A percentile compares a stretch with the other conserved stretches of the same genome.
Conservation (phyloP, 495 filamentous ascomycete species). For the Chaetomium tenue region DNA sequence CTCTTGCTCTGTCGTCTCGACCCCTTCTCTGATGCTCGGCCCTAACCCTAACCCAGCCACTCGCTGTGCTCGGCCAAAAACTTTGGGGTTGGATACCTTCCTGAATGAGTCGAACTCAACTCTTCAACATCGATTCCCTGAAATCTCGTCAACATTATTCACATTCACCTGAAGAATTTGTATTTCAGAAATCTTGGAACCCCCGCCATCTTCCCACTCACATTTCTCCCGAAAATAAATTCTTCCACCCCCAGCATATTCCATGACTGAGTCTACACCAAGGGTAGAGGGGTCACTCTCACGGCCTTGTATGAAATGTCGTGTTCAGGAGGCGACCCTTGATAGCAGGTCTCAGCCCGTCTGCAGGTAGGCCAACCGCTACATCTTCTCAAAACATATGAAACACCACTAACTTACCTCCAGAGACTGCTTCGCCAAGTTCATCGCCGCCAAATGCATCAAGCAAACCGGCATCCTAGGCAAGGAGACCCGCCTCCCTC, state of each 20-base stretch:
- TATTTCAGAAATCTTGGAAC: background rate
- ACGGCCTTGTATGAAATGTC: conserved; percentile 30
- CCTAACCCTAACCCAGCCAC: conserved; percentile 19
- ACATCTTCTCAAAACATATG: background rate
- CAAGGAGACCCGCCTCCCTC: conserved; percentile 43
- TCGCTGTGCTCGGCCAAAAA: background rate
- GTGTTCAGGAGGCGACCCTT: conserved; percentile 30
- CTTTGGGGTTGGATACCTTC: too few species aligned
- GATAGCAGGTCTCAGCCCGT: conserved; percentile 31
- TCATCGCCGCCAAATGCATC: conserved; percentile 69
- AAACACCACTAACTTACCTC: conserved; percentile 25
- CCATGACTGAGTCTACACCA: conserved; percentile 15
- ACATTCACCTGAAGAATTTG: background rate
- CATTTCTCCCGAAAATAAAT: background rate
- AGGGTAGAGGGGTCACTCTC: conserved; percentile 14
- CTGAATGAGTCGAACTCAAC: conserved; percentile 6
- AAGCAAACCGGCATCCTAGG: conserved; percentile 67
- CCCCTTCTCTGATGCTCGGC: conserved; percentile 6
- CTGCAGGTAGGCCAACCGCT: conserved; percentile 20
- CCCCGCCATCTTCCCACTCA: background rate
- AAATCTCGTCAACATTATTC: background rate
- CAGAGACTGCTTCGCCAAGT: conserved; percentile 74
- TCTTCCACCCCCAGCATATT: background rate
- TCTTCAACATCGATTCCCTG: background rate
- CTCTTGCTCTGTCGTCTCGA: background rate